Evolutionary conservation across 768 basidiomycete species (phyloP).

Genomic region (Mycena rebaudengoi): DNA sequence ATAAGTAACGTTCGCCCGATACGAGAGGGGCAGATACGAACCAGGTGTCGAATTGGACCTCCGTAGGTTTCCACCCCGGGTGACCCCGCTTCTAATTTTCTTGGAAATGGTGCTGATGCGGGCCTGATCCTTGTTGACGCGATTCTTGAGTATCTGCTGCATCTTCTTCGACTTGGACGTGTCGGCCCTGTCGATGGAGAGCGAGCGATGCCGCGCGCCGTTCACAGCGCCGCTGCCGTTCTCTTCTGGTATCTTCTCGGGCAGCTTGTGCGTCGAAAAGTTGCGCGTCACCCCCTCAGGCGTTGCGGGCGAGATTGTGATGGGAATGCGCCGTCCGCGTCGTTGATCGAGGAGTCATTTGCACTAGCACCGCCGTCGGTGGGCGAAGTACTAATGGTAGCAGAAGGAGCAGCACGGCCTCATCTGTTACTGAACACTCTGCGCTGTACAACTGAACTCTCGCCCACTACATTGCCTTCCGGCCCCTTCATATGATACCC

Average conservation of each 20-base stretch:
- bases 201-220: constrained; percentile 42
- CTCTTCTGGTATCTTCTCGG: constrained; percentile 17
- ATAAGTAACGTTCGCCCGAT: neutral
- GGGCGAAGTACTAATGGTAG: too few relatives aligned
- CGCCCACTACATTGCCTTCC: too few relatives aligned
- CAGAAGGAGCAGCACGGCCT: neutral
- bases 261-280: constrained; percentile 11
- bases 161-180: constrained; percentile 74
- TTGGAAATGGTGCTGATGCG: constrained; percentile 80
- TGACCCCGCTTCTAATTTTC: constrained; percentile 78
- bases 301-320: too few relatives aligned
- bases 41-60: constrained; percentile 77
- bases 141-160: constrained; percentile 76
- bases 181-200: constrained; percentile 52
- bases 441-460: too few relatives aligned
- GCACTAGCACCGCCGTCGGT: neutral
- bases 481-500: too few relatives aligned
- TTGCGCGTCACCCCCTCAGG: too few relatives aligned
- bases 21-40: constrained; percentile 37
- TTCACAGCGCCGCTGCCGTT: constrained; percentile 11
- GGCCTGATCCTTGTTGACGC: constrained; percentile 77
- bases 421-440: too few relatives aligned
- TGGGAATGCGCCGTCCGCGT: neutral
- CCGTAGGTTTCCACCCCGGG: constrained; percentile 61
- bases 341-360: too few relatives aligned